These are phyloP conservation scores for Cercophora sp. DNA, from an alignment of 495 filamentous ascomycete genomes.

Conservation along the genomic window DNA sequence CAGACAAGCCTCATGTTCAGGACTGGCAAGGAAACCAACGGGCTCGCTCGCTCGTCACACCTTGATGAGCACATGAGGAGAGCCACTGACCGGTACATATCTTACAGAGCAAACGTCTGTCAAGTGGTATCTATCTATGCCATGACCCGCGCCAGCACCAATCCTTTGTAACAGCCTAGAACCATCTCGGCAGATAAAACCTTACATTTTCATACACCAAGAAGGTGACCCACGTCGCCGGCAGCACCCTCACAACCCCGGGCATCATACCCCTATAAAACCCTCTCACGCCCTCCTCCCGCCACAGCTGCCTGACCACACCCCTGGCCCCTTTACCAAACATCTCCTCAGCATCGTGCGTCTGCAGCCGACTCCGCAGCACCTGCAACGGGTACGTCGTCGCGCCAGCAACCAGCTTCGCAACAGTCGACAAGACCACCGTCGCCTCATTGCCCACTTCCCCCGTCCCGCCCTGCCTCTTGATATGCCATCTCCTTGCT, in stretches of 20 bases:
- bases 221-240: slow-evolving; percentile 96
- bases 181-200: slow-evolving; percentile 54
- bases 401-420: slow-evolving; percentile 81
- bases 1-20: too few species aligned
- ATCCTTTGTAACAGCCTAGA: background rate
- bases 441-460: slow-evolving; percentile 70
- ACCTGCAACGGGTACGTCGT: slow-evolving; percentile 95
- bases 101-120: too few species aligned
- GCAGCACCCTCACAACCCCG: slow-evolving; percentile 82
- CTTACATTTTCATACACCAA: slow-evolving; percentile 94
- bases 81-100: too few species aligned
- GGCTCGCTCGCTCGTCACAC: too few species aligned
- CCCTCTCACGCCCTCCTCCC: slow-evolving; percentile 70
- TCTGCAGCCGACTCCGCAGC: slow-evolving; percentile 80
- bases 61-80: too few species aligned
- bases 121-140: slow-evolving; percentile 4
- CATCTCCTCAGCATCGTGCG: slow-evolving; percentile 66
- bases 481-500: slow-evolving; percentile 57
- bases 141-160: background rate
- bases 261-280: slow-evolving; percentile 93
- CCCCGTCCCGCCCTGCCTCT: slow-evolving; percentile 29
- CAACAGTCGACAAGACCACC: slow-evolving; percentile 69
- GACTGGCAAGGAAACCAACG: too few species aligned
- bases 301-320: slow-evolving; percentile 69
- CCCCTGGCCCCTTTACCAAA: slow-evolving; percentile 69